These are phyloP conservation scores for Ustilago cynodontis DNA, from an alignment of 1,284 basidiomycete species.

Conservation along the genomic window DNA sequence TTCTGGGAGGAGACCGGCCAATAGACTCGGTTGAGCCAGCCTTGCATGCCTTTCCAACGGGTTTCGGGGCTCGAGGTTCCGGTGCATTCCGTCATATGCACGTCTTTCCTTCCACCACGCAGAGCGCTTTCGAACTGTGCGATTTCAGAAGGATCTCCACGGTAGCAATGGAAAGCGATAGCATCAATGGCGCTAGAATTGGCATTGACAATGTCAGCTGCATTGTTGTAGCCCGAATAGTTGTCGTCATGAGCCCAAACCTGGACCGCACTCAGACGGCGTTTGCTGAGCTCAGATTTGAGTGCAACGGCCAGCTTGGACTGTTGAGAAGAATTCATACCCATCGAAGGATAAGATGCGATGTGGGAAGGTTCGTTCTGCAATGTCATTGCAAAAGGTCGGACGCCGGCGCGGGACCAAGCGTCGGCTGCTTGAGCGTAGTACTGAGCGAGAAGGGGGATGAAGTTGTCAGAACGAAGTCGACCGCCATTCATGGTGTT, in stretches of 20 bases:
- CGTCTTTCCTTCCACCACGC: constrained; percentile 26
- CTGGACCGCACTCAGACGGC: constrained; percentile 25
- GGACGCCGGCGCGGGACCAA: constrained; percentile 34
- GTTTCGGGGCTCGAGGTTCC: constrained; percentile 26
- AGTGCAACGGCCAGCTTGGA: constrained; percentile 29
- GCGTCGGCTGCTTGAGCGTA: constrained; percentile 39
- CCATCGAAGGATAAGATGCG: constrained; percentile 52
- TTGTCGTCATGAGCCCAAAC: constrained; percentile 62
- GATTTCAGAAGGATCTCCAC: constrained; percentile 46
- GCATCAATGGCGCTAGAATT: constrained; percentile 50
- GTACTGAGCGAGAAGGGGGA: constrained; percentile 47
- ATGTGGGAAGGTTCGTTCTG: constrained; percentile 58
- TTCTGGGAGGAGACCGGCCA: constrained; percentile 43
- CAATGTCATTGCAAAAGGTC: constrained; percentile 54
- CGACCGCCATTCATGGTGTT: constrained; percentile 47
- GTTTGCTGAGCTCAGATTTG: constrained; percentile 24
- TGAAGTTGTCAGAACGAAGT: constrained; percentile 37
- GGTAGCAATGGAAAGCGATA: constrained; percentile 61
- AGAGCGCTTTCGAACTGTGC: constrained; percentile 22
- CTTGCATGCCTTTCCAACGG: constrained; percentile 41
- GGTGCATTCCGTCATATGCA: constrained; percentile 59
- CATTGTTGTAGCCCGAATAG: constrained; percentile 35
- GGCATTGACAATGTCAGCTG: constrained; percentile 48
- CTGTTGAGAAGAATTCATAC: constrained; percentile 34
- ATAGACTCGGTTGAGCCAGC: constrained; percentile 53